Conservation (phyloP, 257 asterid genomes). For the Ligustrum vulgare region DNA sequence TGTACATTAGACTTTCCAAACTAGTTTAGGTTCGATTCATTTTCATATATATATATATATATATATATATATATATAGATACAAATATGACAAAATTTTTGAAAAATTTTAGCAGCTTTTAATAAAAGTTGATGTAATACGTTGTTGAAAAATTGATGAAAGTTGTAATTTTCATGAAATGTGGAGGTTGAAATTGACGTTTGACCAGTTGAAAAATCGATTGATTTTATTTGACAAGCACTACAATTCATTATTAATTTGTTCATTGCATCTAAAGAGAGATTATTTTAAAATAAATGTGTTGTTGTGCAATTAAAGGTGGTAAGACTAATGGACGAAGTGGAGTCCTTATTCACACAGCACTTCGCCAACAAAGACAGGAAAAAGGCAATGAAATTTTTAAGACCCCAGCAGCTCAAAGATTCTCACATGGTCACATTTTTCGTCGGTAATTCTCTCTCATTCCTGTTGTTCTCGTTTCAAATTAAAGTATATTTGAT, state of each 20-base stretch:
- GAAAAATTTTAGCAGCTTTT: too few species aligned
- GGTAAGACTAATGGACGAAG: slow-evolving; percentile 94
- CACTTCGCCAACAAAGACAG: slow-evolving; percentile 91
- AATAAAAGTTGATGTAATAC: too few species aligned
- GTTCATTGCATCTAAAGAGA: not conserved
- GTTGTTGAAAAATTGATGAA: too few species aligned
- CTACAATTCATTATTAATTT: not conserved
- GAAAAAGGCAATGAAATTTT: slow-evolving; percentile 90
- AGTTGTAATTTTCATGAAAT: too few species aligned
- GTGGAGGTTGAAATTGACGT: too few species aligned
- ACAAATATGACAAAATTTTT: not conserved
- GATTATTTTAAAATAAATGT: not conserved
- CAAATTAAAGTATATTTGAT: too few species aligned
- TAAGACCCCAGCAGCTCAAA: slow-evolving; percentile 74
- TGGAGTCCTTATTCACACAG: slow-evolving; percentile 94
- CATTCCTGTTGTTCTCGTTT: not conserved
- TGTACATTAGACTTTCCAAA: too few species aligned
- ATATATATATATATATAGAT: too few species aligned
- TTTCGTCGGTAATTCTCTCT: slow-evolving; percentile 61
- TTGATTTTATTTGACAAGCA: too few species aligned
- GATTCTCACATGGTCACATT: slow-evolving; percentile 92
- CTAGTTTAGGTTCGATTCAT: not conserved
- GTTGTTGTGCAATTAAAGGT: slow-evolving; percentile 49
- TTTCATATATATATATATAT: not conserved
- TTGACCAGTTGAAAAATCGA: too few species aligned